Conservation (phyloP, 495 filamentous ascomycete genomes). For the Chlorociboria aeruginascens region DNA sequence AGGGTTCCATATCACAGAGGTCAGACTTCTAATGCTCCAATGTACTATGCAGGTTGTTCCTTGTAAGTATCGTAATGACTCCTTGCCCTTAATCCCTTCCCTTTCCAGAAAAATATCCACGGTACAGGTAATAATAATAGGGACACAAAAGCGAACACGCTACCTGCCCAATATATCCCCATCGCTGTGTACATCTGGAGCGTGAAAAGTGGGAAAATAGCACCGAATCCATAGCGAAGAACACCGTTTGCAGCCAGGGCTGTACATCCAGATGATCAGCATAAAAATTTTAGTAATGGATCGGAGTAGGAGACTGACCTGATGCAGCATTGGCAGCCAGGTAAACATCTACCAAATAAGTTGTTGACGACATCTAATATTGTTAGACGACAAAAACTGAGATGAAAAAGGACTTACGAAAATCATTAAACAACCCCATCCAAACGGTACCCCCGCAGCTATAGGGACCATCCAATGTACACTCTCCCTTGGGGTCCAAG, state of each 20-base stretch:
- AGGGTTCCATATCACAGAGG: no score
- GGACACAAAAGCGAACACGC: conserved; percentile 44
- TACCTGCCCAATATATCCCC: conserved; percentile 44
- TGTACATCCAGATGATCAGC: no score
- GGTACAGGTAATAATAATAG: conserved; percentile 47
- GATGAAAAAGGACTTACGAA: conserved; percentile 2
- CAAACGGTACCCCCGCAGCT: conserved; percentile 15
- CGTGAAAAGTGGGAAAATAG: conserved; percentile 67
- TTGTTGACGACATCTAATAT: conserved; percentile 7
- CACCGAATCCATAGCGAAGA: conserved; percentile 55
- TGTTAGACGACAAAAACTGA: neutral
- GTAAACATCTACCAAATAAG: conserved; percentile 15
- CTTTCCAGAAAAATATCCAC: conserved; percentile 35
- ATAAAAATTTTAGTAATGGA: no score
- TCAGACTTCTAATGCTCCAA: no score
- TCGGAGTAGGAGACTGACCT: no score
- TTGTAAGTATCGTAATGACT: neutral
- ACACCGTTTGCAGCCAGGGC: conserved; percentile 70
- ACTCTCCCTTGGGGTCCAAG: conserved; percentile 6
- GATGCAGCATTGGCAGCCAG: conserved; percentile 45
- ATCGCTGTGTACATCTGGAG: conserved; percentile 27
- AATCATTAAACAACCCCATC: conserved; percentile 11
- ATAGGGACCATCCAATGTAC: conserved; percentile 15
- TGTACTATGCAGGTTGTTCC: neutral
- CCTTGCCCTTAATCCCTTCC: conserved; percentile 27